Base-by-base conservation (phyloP, 228 moss, liverwort and hornwort genomes). In the Sphagnum fallax region DNA sequence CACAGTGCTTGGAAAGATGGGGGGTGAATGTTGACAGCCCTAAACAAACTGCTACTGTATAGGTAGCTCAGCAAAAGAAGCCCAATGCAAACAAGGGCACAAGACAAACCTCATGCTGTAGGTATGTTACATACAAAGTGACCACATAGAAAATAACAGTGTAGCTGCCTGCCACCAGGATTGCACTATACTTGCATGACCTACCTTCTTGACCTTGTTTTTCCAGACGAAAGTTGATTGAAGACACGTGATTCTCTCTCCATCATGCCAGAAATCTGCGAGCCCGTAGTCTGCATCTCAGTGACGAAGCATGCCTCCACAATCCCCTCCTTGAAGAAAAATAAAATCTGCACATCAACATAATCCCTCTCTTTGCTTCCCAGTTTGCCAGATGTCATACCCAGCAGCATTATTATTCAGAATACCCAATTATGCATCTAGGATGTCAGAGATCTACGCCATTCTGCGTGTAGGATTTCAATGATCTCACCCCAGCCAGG, bases 171-270 rank as follows among this genome's bases (percentile, higher is more conserved):
- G 32, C 32, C 32, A 32, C 32, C 32, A 32, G 32, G 32, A 2
- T 32, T 32, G 32, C 13, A 60, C 5, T 60, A 7, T 14, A n/a
- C 14, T 14, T 4, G 10, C 48, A 47, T 13, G 6, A 32, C 59
- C 1, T 79, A 85, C 83, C 79, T 32, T 32, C 32, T 89, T 91
- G 62, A 87, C 12, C 72, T 93, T 88, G 16, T 72, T 77, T 75
- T 88, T 91, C 52, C 86, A 84, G 73, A 70, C 65, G 67, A 90
- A 94, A 89, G 91, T 88, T 68, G 82, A 78, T 67, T 78, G 80
- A 65, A 91, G 78, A 64, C 85, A 91, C 58, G 84, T 80, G 48
- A 89, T 81, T 32, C 32, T 76, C 85, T 87, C 72, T 81, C 89
- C 80, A 64, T 81, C 77, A 81, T 80, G 15, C 59, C 11, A 11